Conservation (phyloP, 768 basidiomycete genomes). For the Lentinula detonsa region DNA sequence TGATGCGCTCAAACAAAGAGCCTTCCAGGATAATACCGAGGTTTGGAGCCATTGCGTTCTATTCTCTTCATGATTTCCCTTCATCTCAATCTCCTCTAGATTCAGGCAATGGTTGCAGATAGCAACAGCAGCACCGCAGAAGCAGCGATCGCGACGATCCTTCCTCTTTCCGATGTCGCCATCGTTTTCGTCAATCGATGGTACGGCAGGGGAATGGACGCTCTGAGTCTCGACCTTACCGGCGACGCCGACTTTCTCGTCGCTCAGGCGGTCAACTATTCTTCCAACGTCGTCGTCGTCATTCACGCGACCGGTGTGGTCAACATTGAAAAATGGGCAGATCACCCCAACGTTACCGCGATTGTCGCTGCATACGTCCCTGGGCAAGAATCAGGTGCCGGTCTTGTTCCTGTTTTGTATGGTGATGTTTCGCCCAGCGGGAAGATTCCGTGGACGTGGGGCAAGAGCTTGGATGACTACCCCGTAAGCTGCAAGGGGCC, state of each 20-base stretch:
- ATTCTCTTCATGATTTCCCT: background rate
- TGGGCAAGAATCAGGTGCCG: constrained; percentile 47
- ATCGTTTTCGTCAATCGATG: background rate
- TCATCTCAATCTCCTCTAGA: background rate
- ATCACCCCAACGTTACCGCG: constrained; percentile 28
- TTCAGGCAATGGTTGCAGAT: background rate
- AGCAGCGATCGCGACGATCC: background rate
- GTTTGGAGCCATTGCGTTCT: background rate
- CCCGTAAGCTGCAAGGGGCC: constrained; percentile 15
- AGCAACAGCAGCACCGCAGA: background rate
- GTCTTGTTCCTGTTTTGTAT: constrained; percentile 44
- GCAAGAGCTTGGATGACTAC: constrained; percentile 37
- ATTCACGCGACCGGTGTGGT: constrained; percentile 31
- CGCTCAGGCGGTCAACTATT: constrained; percentile 20
- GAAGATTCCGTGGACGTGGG: constrained; percentile 48
- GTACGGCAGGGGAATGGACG: background rate
- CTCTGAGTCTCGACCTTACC: constrained; percentile 27
- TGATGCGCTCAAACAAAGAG: constrained; percentile 1
- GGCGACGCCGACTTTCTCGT: constrained; percentile 28
- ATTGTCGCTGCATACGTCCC: constrained; percentile 30
- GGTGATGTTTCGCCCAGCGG: constrained; percentile 46
- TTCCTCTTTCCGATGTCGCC: background rate
- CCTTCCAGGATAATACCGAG: background rate
- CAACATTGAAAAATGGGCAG: constrained; percentile 30
- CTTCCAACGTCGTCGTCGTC: constrained; percentile 30